A percentile compares a stretch with the other conserved stretches of the same genome.
phyloP scores from a whole-genome alignment of 2,329 filamentous ascomycete genomes.

The Aspergillus vadensis region DNA sequence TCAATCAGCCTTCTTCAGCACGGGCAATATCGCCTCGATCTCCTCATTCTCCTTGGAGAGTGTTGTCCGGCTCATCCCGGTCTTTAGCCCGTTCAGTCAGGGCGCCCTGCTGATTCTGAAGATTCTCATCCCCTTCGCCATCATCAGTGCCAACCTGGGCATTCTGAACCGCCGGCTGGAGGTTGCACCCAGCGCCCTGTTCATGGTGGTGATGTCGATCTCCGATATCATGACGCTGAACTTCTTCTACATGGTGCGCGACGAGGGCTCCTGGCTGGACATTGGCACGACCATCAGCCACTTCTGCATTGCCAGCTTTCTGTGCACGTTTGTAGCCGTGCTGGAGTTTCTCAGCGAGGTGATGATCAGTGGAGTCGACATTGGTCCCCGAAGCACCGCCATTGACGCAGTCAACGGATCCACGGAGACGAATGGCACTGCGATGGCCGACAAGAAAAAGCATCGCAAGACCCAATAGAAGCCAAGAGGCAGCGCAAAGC shows the following conservation, averaged over 20 bases:
- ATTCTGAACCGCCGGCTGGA: conserved; percentile 83
- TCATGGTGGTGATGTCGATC: conserved; percentile 91
- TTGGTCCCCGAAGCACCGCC: conserved; percentile 25
- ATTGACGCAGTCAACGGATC: conserved; percentile 24
- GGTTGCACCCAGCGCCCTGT: conserved; percentile 83
- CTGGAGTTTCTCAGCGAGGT: conserved; percentile 83
- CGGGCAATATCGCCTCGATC: conserved; percentile 91
- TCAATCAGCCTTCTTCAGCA: conserved; percentile 95
- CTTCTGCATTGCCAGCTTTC: conserved; percentile 85
- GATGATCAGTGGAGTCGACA: conserved; percentile 78
- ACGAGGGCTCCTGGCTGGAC: conserved; percentile 96
- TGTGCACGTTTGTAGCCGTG: conserved; percentile 87
- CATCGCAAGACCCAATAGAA: not conserved
- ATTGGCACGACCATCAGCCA: conserved; percentile 97
- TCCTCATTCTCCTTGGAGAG: conserved; percentile 93
- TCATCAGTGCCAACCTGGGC: conserved; percentile 91
- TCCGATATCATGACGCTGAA: conserved; percentile 90
- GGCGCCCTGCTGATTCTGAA: conserved; percentile 84
- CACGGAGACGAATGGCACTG: not conserved
- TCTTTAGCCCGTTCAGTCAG: conserved; percentile 94
- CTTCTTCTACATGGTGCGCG: conserved; percentile 97
- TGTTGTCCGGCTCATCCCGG: conserved; percentile 80
- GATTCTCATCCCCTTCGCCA: conserved; percentile 86
- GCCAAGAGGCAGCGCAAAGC: not conserved
- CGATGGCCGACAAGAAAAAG: not conserved